These are phyloP conservation scores for Vanrija pseudolonga DNA, from an alignment of 1,284 basidiomycete genomes.

Conservation along the genomic window DNA sequence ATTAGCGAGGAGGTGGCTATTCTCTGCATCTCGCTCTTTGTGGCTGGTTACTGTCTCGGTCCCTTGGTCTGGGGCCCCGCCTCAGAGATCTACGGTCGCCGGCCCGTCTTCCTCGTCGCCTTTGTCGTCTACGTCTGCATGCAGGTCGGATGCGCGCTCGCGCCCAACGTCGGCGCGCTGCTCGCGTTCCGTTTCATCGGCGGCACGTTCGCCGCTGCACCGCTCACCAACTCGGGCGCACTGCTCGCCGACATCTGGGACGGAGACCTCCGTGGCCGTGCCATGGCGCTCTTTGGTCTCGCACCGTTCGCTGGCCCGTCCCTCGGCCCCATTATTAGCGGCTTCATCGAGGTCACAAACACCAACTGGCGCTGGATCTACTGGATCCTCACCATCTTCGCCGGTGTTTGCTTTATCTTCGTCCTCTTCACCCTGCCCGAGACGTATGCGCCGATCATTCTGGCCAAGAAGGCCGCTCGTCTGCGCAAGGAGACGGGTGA, in stretches of 20 bases:
- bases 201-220: slow-evolving; percentile 56
- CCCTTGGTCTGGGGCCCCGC: slow-evolving; percentile 59
- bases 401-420: slow-evolving; percentile 36
- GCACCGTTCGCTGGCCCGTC: slow-evolving; percentile 67
- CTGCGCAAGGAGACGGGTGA: slow-evolving; percentile 63
- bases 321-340: slow-evolving; percentile 62
- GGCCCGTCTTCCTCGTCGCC: slow-evolving; percentile 64
- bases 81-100: slow-evolving; percentile 57
- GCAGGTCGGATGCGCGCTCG: slow-evolving; percentile 61
- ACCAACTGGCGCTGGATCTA: slow-evolving; percentile 55
- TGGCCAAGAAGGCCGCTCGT: slow-evolving; percentile 54
- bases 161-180: slow-evolving; percentile 59
- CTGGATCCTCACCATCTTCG: slow-evolving; percentile 68
- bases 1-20: slow-evolving; percentile 58
- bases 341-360: slow-evolving; percentile 55
- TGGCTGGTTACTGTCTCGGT: slow-evolving; percentile 55
- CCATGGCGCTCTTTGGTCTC: slow-evolving; percentile 64
- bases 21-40: slow-evolving; percentile 51
- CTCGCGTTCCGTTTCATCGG: slow-evolving; percentile 66
- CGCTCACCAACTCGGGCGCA: slow-evolving; percentile 54
- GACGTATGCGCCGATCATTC: slow-evolving; percentile 60
- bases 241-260: slow-evolving; percentile 64
- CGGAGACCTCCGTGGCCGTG: slow-evolving; percentile 62
- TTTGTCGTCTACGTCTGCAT: slow-evolving; percentile 62
- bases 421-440: slow-evolving; percentile 71